A percentile compares a stretch with the other conserved stretches of the same genome.
These are phyloP conservation scores for Trichosanthes cucumerina DNA, from an alignment of 306 rosid species.

Conservation along the genomic window DNA sequence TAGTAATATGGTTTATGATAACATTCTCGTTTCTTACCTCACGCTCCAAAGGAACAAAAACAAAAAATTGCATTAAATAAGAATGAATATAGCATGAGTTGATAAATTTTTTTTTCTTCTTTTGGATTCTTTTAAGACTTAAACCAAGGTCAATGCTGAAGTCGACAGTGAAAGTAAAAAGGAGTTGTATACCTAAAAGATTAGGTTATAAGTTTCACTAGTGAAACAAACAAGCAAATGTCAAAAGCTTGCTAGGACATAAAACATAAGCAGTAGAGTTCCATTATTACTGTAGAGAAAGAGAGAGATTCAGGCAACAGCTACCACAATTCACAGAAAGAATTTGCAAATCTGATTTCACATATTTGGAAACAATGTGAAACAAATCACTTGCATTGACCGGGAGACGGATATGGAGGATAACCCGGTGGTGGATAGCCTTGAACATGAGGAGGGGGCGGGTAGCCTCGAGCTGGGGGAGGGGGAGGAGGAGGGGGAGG, in stretches of 20 bases:
- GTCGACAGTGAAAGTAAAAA: not conserved
- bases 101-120: too few species aligned
- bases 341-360: not conserved
- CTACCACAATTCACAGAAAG: not conserved
- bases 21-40: too few species aligned
- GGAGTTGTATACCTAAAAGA: not conserved
- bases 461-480: not conserved
- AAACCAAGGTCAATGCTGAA: not conserved
- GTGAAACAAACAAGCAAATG: not conserved
- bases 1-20: not conserved
- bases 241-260: not conserved
- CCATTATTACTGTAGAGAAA: not conserved
- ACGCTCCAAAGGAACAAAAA: too few species aligned
- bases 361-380: not conserved
- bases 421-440: constrained; percentile 18
- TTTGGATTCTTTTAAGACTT: too few species aligned
- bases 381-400: constrained; percentile 31
- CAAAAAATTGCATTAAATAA: too few species aligned
- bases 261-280: not conserved
- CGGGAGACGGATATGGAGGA: constrained; percentile 35
- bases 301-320: not conserved
- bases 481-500: not conserved
- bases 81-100: too few species aligned
- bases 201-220: not conserved
- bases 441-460: not conserved